Percentiles rank a stretch among this genome's conserved stretches.
Evolutionary conservation across 2,329 filamentous ascomycete genomes (phyloP).

Genomic region (Coniochaeta hoffmannii): DNA sequence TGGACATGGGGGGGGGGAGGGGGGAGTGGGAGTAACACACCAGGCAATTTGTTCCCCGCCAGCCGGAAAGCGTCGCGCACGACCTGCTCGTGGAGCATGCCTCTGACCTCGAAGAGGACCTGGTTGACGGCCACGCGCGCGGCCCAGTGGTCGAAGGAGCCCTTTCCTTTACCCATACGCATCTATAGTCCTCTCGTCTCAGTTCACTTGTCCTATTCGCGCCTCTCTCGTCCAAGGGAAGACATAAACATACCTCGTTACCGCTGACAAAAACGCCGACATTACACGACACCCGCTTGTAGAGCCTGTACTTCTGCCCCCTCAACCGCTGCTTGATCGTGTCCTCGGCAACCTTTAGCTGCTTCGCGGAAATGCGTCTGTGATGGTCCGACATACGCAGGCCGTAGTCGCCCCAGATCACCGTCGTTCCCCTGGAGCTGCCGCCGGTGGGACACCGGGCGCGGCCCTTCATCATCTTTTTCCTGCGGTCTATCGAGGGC

Average conservation of each 20-base stretch:
- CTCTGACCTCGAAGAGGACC: conserved; percentile 87
- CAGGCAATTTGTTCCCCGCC: conserved; percentile 90
- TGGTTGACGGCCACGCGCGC: conserved; percentile 83
- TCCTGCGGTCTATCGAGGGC: conserved; percentile 67
- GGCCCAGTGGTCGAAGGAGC: conserved; percentile 95
- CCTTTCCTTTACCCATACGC: conserved; percentile 99
- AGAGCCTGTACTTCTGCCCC: conserved; percentile 87
- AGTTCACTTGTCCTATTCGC: conserved; percentile 2
- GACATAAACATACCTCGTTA: conserved; percentile 58
- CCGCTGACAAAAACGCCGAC: conserved; percentile 93
- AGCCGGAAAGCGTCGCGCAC: conserved; percentile 88
- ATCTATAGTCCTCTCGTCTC: conserved; percentile 39
- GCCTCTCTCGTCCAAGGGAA: neutral
- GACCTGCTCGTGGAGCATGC: conserved; percentile 88
- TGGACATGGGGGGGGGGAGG: neutral
- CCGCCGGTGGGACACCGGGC: conserved; percentile 85
- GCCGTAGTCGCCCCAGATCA: conserved; percentile 94
- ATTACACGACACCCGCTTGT: conserved; percentile 85
- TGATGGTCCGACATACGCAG: conserved; percentile 91
- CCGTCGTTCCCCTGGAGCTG: conserved; percentile 84
- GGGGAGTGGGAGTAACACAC: conserved; percentile 38
- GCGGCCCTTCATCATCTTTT: conserved; percentile 86
- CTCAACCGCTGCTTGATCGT: conserved; percentile 83
- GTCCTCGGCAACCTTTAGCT: conserved; percentile 86
- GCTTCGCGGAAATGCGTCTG: conserved; percentile 77